phyloP scores from a whole-genome alignment of 129 eudicot species.

The Tagetes erecta region DNA sequence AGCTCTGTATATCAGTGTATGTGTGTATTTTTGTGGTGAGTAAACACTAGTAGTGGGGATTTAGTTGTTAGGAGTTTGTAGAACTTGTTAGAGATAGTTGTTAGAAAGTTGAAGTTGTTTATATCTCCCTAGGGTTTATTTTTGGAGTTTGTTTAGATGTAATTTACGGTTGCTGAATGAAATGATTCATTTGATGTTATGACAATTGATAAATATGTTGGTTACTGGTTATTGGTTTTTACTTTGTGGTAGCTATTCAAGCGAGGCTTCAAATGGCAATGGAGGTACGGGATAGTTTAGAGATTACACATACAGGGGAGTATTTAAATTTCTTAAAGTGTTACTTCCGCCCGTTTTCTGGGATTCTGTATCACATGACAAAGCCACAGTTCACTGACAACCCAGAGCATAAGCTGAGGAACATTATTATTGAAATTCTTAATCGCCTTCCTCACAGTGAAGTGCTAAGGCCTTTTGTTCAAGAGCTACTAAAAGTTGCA shows the following conservation, averaged over 20 bases:
- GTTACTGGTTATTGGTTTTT: slow-evolving; percentile 11
- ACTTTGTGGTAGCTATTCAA: slow-evolving; percentile 59
- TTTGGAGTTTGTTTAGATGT: slow-evolving; percentile 6
- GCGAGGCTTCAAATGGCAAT: slow-evolving; percentile 89
- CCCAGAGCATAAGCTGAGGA: slow-evolving; percentile 83
- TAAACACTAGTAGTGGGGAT: background rate
- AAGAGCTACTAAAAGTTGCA: slow-evolving; percentile 85
- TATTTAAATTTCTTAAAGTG: slow-evolving; percentile 85
- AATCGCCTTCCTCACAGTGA: slow-evolving; percentile 94
- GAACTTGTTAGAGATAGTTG: background rate
- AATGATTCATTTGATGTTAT: too few species aligned
- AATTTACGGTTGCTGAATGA: slow-evolving; percentile 11
- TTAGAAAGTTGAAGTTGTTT: background rate
- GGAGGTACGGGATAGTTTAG: slow-evolving; percentile 99
- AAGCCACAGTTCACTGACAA: slow-evolving; percentile 87
- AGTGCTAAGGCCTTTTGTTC: slow-evolving; percentile 86
- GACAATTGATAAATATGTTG: background rate
- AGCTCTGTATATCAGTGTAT: background rate
- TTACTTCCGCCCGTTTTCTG: slow-evolving; percentile 84
- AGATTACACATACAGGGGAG: slow-evolving; percentile 95
- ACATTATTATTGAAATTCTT: slow-evolving; percentile 77
- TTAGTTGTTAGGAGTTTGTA: background rate
- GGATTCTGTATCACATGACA: slow-evolving; percentile 63
- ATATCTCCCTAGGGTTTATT: background rate
- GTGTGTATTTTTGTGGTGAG: background rate